Evolutionary conservation across 768 basidiomycete species (phyloP), one percentile per base, ranked within the genome.

Genomic region (Amanita molliuscula): DNA sequence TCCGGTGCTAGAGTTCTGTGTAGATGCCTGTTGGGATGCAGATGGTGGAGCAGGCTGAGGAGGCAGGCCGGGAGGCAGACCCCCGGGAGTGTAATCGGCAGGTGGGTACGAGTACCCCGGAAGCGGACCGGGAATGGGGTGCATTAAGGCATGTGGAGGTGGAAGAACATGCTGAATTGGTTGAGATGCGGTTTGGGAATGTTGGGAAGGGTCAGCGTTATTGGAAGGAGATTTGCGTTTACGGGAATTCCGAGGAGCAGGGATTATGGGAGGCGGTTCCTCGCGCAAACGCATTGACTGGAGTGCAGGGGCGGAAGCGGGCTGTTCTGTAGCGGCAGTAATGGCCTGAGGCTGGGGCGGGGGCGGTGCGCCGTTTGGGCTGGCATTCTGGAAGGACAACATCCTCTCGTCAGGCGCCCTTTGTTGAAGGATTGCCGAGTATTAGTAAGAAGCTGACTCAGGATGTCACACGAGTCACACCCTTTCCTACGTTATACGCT

Each of bases 211-310:
- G 20, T 58, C 66, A 21, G 63, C 53, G 38, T 68, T 56, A 16
- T 69, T 59, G 2, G 84, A 75, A 6, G 84, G 82, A 0, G 84
- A 60, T 64, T 88, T 88, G 58, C 86, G 78, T 62, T 88, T 88
- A 51, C 84, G 74, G 28, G 70, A 60, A 9, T 67, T 52, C 41
- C 78, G 73, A 43, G 71, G 52, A 11, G 74, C 63, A 35, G 73
- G 70, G 37, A 66, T 68, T 63, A 72, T 68, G 54, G 67, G 68
- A 41, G 68, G 71, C 48, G 65, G 74, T 45, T 83, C 81, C 38
- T 84, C 82, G 59, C 78, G 75, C 35, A 85, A 73, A 58, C 82
- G 77, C 76, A 81, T 77, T 18, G 71, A 63, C 26, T 63, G 62
- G 6, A 57, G 44, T 10, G 54, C 38, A 7, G 53, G 44, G 36